A percentile compares a stretch with the other conserved stretches of the same genome.
These are phyloP conservation scores for Tulasnella sp. DNA, from an alignment of 768 basidiomycete genomes.

Conservation along the genomic window DNA sequence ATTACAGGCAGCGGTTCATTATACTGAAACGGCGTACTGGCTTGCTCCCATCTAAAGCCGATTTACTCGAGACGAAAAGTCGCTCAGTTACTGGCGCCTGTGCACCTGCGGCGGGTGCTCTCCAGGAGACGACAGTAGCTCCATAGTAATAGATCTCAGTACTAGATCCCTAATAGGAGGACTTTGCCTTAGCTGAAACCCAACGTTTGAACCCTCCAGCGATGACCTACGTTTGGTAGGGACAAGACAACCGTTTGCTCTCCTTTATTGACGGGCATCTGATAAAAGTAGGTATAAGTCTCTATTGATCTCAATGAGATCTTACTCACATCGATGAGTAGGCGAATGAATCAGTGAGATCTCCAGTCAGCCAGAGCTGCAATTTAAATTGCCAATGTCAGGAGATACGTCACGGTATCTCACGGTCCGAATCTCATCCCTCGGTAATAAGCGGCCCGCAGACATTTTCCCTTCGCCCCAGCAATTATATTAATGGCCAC, in stretches of 20 bases:
- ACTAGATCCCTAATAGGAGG: slow-evolving; percentile 5
- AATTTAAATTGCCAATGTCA: no score
- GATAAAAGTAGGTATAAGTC: no score
- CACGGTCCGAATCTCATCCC: no score
- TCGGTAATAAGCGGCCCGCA: no score
- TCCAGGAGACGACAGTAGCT: slow-evolving; percentile 83
- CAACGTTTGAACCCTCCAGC: background rate
- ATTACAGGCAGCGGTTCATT: background rate
- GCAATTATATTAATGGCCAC: no score
- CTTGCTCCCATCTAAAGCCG: slow-evolving; percentile 67
- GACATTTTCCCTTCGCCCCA: no score
- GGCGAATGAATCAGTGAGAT: no score
- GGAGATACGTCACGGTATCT: no score
- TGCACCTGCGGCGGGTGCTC: slow-evolving; percentile 31
- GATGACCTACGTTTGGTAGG: slow-evolving; percentile 44
- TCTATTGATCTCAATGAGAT: no score
- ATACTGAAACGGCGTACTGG: slow-evolving; percentile 35
- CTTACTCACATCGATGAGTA: no score
- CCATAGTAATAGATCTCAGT: slow-evolving; percentile 60
- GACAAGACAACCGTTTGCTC: slow-evolving; percentile 36
- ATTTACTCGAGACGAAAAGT: slow-evolving; percentile 71
- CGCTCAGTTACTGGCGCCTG: slow-evolving; percentile 40
- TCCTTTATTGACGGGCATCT: slow-evolving; percentile 49
- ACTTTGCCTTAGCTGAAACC: background rate
- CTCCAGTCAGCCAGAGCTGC: no score